Evolutionary conservation across 805 yeast genomes (phyloP).

Genomic region (Barnettozyma pratensis): DNA sequence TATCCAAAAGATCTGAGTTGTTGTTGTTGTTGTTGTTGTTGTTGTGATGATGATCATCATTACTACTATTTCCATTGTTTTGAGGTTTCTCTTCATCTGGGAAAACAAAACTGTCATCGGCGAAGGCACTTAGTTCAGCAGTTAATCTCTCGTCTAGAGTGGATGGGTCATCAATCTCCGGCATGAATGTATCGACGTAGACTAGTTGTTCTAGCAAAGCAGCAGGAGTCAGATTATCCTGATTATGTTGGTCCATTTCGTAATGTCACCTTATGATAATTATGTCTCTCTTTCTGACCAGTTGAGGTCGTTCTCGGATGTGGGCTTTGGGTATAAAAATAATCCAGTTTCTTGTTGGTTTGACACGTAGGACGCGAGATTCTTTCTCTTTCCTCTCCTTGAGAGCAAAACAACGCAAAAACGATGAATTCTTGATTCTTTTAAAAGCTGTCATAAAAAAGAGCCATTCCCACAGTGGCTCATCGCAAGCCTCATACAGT

Average conservation of each 20-base stretch:
- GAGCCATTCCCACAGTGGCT: neutral
- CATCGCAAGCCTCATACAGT: neutral
- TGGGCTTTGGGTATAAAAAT: too few relatives aligned
- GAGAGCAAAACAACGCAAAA: neutral
- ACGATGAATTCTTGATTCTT: neutral
- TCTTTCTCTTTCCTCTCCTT: neutral
- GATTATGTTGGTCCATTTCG: constrained; percentile 7
- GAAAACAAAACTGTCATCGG: constrained; percentile 73
- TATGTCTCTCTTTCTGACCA: neutral
- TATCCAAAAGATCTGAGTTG: constrained; percentile 8
- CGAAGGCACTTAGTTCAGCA: constrained; percentile 74
- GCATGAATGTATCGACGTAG: constrained; percentile 72
- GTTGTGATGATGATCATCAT: constrained; percentile 11
- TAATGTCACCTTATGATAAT: neutral
- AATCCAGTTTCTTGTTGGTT: neutral
- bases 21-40: constrained; percentile 12
- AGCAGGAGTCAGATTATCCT: constrained; percentile 30
- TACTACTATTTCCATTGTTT: constrained; percentile 11
- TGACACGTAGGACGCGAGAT: neutral
- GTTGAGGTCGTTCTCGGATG: too few relatives aligned
- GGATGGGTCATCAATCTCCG: constrained; percentile 38
- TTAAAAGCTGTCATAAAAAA: neutral
- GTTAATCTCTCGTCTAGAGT: constrained; percentile 48
- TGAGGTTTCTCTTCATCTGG: constrained; percentile 75
- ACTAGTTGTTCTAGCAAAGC: constrained; percentile 69